Percentiles rank a stretch among this genome's conserved stretches.
These are phyloP conservation scores for Rauvolfia tetraphylla DNA, from an alignment of 257 asterid species.

Conservation along the genomic window DNA sequence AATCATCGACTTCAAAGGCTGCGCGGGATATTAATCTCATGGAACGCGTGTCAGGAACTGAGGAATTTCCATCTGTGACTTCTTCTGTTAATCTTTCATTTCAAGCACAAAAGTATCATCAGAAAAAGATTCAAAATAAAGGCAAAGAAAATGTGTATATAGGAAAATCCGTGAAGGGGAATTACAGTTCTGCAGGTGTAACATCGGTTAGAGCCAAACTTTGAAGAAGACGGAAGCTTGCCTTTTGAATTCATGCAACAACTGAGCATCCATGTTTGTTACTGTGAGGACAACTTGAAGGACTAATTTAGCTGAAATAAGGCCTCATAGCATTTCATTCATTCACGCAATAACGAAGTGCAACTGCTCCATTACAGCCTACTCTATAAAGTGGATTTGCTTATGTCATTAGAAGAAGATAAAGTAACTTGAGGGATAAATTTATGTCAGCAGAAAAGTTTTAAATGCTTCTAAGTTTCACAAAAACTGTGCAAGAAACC, in stretches of 20 bases:
- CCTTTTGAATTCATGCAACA: constrained; percentile 68
- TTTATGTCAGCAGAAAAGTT: constrained; percentile 9
- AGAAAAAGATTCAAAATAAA: not conserved
- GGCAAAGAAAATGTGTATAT: not conserved
- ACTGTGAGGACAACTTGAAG: not conserved
- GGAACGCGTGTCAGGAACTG: constrained; percentile 48
- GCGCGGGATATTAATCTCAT: constrained; percentile 78
- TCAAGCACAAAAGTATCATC: not conserved
- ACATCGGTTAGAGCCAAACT: constrained; percentile 69
- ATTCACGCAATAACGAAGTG: constrained; percentile 36
- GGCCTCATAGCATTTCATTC: not conserved
- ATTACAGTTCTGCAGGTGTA: constrained; percentile 69
- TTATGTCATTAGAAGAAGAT: constrained; percentile 22
- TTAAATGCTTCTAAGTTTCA: constrained; percentile 12
- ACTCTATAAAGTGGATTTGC: constrained; percentile 35
- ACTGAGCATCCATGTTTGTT: constrained; percentile 25
- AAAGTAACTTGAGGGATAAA: constrained; percentile 7
- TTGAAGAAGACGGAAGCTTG: constrained; percentile 82
- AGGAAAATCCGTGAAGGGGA: not conserved
- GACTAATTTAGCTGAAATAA: not conserved
- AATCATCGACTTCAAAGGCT: constrained; percentile 88
- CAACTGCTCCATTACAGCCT: constrained; percentile 69
- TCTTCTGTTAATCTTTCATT: constrained; percentile 67
- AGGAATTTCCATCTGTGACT: constrained; percentile 56
- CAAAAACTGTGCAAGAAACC: constrained; percentile 9